Conservation (phyloP, 2,329 filamentous ascomycete species). For the Curvularia lunata region DNA sequence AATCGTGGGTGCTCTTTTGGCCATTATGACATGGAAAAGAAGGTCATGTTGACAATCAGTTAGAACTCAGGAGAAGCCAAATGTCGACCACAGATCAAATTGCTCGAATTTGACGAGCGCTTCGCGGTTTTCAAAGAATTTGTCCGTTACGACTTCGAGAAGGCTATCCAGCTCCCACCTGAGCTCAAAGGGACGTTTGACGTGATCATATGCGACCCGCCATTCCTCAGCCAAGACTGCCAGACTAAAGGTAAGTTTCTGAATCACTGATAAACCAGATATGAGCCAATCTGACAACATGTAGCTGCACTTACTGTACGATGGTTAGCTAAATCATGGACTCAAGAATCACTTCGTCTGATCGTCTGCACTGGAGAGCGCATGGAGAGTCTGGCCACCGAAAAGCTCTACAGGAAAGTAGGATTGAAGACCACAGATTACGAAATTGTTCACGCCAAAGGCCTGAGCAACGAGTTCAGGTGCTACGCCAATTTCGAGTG, state of each 20-base stretch:
- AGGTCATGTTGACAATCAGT: background rate
- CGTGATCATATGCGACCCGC: constrained; percentile 76
- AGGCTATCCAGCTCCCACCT: constrained; percentile 69
- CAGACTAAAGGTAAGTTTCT: constrained; percentile 70
- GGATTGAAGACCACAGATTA: constrained; percentile 71
- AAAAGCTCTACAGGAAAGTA: constrained; percentile 69
- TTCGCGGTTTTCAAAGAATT: constrained; percentile 79
- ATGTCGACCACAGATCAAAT: constrained; percentile 62
- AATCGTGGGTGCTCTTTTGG: constrained; percentile 55
- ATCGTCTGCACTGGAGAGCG: constrained; percentile 80
- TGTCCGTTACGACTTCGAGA: constrained; percentile 74
- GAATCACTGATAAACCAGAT: background rate
- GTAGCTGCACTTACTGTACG: constrained; percentile 74
- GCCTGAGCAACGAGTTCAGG: constrained; percentile 79
- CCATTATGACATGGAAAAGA: no score
- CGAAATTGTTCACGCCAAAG: constrained; percentile 71
- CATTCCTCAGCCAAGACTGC: constrained; percentile 80
- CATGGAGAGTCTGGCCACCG: constrained; percentile 67
- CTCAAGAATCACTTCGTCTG: constrained; percentile 50
- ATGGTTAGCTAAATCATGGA: constrained; percentile 68
- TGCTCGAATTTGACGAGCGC: constrained; percentile 76
- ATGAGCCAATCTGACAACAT: constrained; percentile 16
- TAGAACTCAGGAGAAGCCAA: constrained; percentile 42
- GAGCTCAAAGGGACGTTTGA: constrained; percentile 69
- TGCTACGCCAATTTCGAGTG: constrained; percentile 82